Evolutionary conservation across 495 filamentous ascomycete species (phyloP), one percentile per base, ranked within the genome.

Genomic region (Xylaria curta): DNA sequence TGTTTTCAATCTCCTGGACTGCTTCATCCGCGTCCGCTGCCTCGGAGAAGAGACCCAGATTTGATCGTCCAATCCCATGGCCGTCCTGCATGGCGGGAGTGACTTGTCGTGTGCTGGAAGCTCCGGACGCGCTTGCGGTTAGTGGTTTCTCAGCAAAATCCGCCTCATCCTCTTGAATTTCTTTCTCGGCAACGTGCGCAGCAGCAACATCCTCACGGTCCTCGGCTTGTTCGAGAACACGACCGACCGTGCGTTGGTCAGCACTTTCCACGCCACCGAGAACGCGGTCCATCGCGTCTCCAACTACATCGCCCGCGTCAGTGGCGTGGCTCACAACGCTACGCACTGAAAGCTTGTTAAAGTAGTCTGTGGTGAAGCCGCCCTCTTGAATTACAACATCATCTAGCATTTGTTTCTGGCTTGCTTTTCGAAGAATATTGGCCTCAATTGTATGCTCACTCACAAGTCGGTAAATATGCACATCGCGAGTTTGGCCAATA

Each of bases 361-460:
- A 96, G 82, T 97, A 95, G 79, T 98, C 97, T 0, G 97, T 99
- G 1, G 94, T 99, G 81, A 99, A 99, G 75, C 95, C 94, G 61
- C 97, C 97, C 80, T 98, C 95, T 79, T 99, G 97, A 75, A 99
- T 99, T 68, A 99, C 94, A 33, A 98, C 93, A 76, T 98, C 95
- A 76, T 99, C 97, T 0, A 99, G 84, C 91, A 98, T 94, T 69
- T 95, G 91, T 83, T 99, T 99, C 79, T 99, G 97, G 70, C 95
- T 94, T 17, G 93, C 92, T 77, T 98, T 98, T 67, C 94, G 93
- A 28, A 99, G 87, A 68, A 99, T 99, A 79, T 99, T 99, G 74
- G 94, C 96, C 81, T 99, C 97, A 68, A 99, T 98, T 1, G 97
- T 99, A 80, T 97, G 93, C 82, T 99, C 97, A 26, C 92, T 95